Evolutionary conservation across 805 yeast species (phyloP).

Genomic region (Saturnispora ahearnii): DNA sequence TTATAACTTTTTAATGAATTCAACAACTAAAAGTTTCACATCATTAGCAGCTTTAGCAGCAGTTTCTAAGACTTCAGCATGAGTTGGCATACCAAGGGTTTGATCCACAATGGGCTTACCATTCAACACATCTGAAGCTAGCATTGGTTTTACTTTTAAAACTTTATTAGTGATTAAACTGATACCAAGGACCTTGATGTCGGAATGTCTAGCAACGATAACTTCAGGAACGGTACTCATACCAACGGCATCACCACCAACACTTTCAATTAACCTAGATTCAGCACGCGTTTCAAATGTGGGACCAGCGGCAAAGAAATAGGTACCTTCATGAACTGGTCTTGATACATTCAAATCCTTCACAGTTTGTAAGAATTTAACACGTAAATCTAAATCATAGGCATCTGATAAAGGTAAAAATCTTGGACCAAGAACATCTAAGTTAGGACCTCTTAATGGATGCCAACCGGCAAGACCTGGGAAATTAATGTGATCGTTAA

Average conservation of each 20-base stretch:
- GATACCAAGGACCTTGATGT: conserved; percentile 72
- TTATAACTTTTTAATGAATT: conserved; percentile 33
- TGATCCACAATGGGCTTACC: conserved; percentile 24
- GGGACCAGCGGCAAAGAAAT: conserved; percentile 84
- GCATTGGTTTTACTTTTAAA: conserved; percentile 58
- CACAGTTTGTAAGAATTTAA: conserved; percentile 47
- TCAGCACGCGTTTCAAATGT: conserved; percentile 92
- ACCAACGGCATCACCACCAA: conserved; percentile 94
- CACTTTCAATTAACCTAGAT: conserved; percentile 54
- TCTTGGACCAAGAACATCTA: conserved; percentile 73
- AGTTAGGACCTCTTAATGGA: conserved; percentile 81
- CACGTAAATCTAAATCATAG: conserved; percentile 66
- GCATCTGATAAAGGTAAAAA: conserved; percentile 87
- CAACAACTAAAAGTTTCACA: conserved; percentile 61
- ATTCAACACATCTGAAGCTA: conserved; percentile 42
- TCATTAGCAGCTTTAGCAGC: conserved; percentile 77
- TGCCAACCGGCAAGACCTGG: conserved; percentile 89
- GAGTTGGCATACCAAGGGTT: conserved; percentile 76
- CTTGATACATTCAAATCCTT: conserved; percentile 40
- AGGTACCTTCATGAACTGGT: conserved; percentile 75
- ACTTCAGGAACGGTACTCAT: conserved; percentile 98
- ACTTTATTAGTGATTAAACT: conserved; percentile 82
- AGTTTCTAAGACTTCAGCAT: conserved; percentile 81
- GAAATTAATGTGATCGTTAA: conserved; percentile 79
- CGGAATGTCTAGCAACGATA: conserved; percentile 82